These are phyloP conservation scores for Penicillium egyptiacum DNA, from an alignment of 495 filamentous ascomycete genomes.

Conservation along the genomic window DNA sequence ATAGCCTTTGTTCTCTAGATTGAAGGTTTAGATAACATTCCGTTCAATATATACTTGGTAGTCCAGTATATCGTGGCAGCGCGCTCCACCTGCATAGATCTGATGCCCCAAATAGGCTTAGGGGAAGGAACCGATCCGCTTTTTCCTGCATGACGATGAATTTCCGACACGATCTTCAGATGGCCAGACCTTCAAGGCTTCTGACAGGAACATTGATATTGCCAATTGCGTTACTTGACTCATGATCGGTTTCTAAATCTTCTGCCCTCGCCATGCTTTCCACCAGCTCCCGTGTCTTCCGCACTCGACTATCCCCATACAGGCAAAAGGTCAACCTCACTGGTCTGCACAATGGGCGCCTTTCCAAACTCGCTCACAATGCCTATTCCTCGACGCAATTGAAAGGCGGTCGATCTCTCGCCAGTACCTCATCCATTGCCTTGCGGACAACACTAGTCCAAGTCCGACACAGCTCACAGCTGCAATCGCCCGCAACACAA, in stretches of 20 bases:
- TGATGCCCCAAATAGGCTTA: conserved; percentile 11
- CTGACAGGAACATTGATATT: not conserved
- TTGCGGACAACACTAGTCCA: conserved; percentile 2
- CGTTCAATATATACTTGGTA: not conserved
- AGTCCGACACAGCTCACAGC: conserved; percentile 11
- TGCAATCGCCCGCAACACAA: conserved; percentile 13
- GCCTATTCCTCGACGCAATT: conserved; percentile 2
- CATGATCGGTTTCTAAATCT: not conserved
- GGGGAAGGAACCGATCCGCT: not conserved
- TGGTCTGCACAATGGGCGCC: conserved; percentile 6
- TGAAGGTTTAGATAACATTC: not conserved
- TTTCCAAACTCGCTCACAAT: conserved; percentile 7
- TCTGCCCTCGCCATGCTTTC: conserved; percentile 2
- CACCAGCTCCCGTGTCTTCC: conserved; percentile 1
- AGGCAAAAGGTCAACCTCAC: conserved; percentile 1
- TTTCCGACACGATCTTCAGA: not conserved
- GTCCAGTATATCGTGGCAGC: not conserved
- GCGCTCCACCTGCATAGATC: not conserved
- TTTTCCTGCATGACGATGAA: conserved; percentile 9
- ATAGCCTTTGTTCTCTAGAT: not conserved
- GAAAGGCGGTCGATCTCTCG: not conserved
- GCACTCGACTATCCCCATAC: conserved; percentile 1
- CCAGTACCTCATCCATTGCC: not conserved
- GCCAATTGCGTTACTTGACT: conserved; percentile 1
- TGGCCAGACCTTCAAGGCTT: not conserved